Evolutionary conservation across 176 grass and related monocot species (phyloP).

Genomic region (Juncus inflexus): DNA sequence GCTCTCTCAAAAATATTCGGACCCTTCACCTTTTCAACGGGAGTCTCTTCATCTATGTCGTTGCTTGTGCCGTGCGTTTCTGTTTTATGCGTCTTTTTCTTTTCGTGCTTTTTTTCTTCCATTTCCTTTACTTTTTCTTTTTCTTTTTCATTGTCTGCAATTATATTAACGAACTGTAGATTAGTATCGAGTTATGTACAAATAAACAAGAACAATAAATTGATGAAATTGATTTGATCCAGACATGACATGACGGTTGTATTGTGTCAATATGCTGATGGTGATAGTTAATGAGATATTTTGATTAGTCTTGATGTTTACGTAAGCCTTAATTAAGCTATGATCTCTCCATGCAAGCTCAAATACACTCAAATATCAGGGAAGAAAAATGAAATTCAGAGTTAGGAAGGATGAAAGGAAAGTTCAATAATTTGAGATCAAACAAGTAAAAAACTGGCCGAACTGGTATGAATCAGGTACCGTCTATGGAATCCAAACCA

Average conservation of each 20-base stretch:
- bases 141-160: slow-evolving; percentile 7
- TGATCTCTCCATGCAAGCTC: neutral
- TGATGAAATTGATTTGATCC: neutral
- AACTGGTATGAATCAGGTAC: neutral
- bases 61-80: slow-evolving; percentile 67
- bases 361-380: neutral
- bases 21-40: slow-evolving; percentile 51
- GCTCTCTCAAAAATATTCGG: slow-evolving; percentile 68
- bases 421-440: neutral
- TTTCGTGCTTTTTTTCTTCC: slow-evolving; percentile 29
- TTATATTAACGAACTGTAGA: neutral
- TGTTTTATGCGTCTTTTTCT: slow-evolving; percentile 29
- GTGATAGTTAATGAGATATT: too few relatives aligned
- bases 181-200: neutral
- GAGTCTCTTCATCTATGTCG: slow-evolving; percentile 54
- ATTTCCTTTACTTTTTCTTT: slow-evolving; percentile 25
- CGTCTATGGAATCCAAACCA: too few relatives aligned
- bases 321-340: too few relatives aligned
- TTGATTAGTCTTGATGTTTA: too few relatives aligned
- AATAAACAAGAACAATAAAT: neutral
- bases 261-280: too few relatives aligned
- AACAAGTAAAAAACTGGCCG: neutral
- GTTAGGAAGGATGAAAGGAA: too few relatives aligned
- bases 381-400: too few relatives aligned
- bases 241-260: too few relatives aligned